Evolutionary conservation across 1,139 yeast genomes (phyloP).

Genomic region (Blastobotrys arbuscula): DNA sequence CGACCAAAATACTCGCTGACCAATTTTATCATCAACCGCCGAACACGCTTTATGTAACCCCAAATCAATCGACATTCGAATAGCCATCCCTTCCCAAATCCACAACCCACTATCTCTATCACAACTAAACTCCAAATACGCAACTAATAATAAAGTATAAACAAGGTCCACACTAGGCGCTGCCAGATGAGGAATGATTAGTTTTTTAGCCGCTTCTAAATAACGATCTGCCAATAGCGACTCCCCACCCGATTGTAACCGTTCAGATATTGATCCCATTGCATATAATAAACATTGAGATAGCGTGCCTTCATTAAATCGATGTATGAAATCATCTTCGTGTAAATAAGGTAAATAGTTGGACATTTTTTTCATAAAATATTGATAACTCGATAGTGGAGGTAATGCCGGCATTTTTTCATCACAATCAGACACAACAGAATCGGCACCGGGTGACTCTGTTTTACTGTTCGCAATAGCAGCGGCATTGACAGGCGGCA

Average conservation of each 20-base stretch:
- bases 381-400: slow-evolving; percentile 6
- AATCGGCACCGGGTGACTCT: neutral
- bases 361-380: slow-evolving; percentile 19
- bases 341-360: slow-evolving; percentile 25
- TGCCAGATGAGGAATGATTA: slow-evolving; percentile 27
- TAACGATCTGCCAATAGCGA: slow-evolving; percentile 18
- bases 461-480: neutral
- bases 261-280: slow-evolving; percentile 25
- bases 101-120: slow-evolving; percentile 31
- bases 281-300: slow-evolving; percentile 25
- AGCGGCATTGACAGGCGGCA: neutral
- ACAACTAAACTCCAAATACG: slow-evolving; percentile 28
- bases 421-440: slow-evolving; percentile 10
- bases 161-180: slow-evolving; percentile 28
- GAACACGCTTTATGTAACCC: slow-evolving; percentile 25
- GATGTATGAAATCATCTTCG: slow-evolving; percentile 21
- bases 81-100: slow-evolving; percentile 32
- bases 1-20: slow-evolving; percentile 27
- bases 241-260: slow-evolving; percentile 9
- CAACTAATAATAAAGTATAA: slow-evolving; percentile 25
- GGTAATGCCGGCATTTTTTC: slow-evolving; percentile 15
- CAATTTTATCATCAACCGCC: slow-evolving; percentile 9
- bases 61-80: slow-evolving; percentile 29
- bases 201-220: slow-evolving; percentile 25
- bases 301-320: slow-evolving; percentile 22